These are phyloP conservation scores for Aspergillus unguis DNA, from an alignment of 2,329 filamentous ascomycete species.

Conservation along the genomic window DNA sequence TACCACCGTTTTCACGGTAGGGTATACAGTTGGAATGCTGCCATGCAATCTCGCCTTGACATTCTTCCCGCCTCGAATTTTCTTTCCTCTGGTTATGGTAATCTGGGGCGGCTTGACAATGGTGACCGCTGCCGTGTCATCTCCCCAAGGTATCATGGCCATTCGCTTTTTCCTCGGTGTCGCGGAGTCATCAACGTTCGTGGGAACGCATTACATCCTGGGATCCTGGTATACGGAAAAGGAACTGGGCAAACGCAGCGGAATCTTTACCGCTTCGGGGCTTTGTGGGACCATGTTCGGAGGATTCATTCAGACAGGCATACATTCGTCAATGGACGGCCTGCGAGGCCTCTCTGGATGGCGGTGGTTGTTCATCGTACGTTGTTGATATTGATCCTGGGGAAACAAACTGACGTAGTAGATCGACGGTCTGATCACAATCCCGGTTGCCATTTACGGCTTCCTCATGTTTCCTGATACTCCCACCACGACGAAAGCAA, in stretches of 20 bases:
- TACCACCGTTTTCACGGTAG: conserved; percentile 26
- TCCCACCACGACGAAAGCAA: conserved; percentile 34
- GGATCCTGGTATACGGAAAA: conserved; percentile 44
- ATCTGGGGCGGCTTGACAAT: conserved; percentile 34
- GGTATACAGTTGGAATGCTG: conserved; percentile 25
- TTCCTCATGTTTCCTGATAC: conserved; percentile 42
- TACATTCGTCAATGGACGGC: conserved; percentile 10
- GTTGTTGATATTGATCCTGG: neutral
- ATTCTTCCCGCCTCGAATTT: conserved; percentile 25
- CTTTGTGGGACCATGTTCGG: conserved; percentile 11
- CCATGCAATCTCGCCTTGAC: conserved; percentile 17
- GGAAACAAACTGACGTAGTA: neutral
- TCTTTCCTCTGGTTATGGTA: conserved; percentile 29
- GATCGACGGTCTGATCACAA: conserved; percentile 41
- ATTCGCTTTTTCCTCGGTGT: conserved; percentile 40
- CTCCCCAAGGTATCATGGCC: conserved; percentile 31
- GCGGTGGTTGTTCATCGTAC: conserved; percentile 11
- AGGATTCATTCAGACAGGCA: conserved; percentile 10
- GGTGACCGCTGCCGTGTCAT: conserved; percentile 29
- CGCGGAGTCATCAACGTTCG: conserved; percentile 32
- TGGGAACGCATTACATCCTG: conserved; percentile 38
- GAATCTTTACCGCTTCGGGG: conserved; percentile 8
- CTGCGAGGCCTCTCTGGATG: conserved; percentile 5
- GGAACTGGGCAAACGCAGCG: conserved; percentile 8
- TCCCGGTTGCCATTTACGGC: conserved; percentile 44